phyloP scores from a whole-genome alignment of 2,329 filamentous ascomycete species.

The Monilinia polystroma region DNA sequence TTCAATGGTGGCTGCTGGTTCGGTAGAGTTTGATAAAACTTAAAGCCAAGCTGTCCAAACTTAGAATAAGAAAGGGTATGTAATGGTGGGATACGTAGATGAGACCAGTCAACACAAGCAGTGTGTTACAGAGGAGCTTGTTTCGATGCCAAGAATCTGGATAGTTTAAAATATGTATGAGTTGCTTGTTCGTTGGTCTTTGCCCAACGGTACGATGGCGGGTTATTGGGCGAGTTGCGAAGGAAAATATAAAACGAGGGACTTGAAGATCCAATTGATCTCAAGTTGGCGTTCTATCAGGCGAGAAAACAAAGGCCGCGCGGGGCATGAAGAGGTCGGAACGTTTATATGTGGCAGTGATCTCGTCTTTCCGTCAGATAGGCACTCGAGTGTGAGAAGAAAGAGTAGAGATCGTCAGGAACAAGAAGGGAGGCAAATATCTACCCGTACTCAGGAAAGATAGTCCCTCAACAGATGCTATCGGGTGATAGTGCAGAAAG shows the following conservation, averaged over 20 bases:
- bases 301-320: conserved; percentile 1
- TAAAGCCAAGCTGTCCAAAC: conserved; percentile 8
- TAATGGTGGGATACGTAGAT: neutral
- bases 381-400: conserved; percentile 12
- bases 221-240: neutral
- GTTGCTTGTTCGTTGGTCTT: neutral
- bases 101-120: conserved; percentile 6
- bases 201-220: neutral
- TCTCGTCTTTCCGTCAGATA: conserved; percentile 11
- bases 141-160: neutral
- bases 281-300: conserved; percentile 8
- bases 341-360: conserved; percentile 10
- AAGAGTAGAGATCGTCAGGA: conserved; percentile 22
- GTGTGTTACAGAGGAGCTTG: conserved; percentile 6
- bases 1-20: conserved; percentile 18
- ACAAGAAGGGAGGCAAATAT: conserved; percentile 14
- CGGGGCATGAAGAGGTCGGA: conserved; percentile 10
- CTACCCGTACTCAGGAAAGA: neutral
- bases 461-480: conserved; percentile 2
- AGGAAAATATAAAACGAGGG: conserved; percentile 3
- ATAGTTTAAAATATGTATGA: neutral
- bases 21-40: conserved; percentile 12
- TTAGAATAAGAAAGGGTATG: neutral
- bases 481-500: neutral
- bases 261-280: conserved; percentile 1